A percentile compares a stretch with the other conserved stretches of the same genome.
Conservation (phyloP, 2,329 filamentous ascomycete species). For the Colletotrichum paranaense region DNA sequence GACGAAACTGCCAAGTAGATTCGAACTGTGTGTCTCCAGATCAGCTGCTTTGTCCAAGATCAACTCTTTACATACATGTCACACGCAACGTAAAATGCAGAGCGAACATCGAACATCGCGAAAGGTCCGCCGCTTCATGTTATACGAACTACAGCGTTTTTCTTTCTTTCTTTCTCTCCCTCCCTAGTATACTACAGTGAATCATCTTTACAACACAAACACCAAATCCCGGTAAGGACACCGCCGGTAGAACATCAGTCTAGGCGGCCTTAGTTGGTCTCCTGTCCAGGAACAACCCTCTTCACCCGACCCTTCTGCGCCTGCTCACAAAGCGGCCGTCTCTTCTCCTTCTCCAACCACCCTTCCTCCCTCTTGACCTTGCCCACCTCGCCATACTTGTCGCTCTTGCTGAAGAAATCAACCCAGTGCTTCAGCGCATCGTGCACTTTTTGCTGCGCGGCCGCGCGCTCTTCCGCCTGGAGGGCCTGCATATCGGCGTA, state of each 20-base stretch:
- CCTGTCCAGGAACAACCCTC: constrained; percentile 68
- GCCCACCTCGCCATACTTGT: constrained; percentile 86
- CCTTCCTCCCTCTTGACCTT: constrained; percentile 71
- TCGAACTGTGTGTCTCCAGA: too few relatives aligned
- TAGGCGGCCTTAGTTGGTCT: constrained; percentile 15
- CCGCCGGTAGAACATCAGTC: not conserved
- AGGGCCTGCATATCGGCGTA: constrained; percentile 63
- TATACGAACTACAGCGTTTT: too few relatives aligned
- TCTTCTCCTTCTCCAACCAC: constrained; percentile 72
- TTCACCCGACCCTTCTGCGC: constrained; percentile 70
- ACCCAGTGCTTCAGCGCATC: constrained; percentile 84
- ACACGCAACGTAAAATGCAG: too few relatives aligned
- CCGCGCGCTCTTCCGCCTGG: constrained; percentile 71
- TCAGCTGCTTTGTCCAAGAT: too few relatives aligned
- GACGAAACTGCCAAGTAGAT: too few relatives aligned
- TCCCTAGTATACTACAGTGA: too few relatives aligned
- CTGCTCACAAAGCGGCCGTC: constrained; percentile 74
- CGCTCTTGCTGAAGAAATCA: constrained; percentile 81
- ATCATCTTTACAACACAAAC: not conserved
- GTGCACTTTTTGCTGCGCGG: constrained; percentile 73
- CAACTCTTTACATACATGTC: too few relatives aligned
- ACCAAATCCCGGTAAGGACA: not conserved
- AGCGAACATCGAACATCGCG: too few relatives aligned
- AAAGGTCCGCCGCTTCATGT: too few relatives aligned
- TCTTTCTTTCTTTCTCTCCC: too few relatives aligned